Evolutionary conservation across 2,329 filamentous ascomycete genomes (phyloP), one percentile per base, ranked within the genome.

Genomic region (Stenocarpella maydis): DNA sequence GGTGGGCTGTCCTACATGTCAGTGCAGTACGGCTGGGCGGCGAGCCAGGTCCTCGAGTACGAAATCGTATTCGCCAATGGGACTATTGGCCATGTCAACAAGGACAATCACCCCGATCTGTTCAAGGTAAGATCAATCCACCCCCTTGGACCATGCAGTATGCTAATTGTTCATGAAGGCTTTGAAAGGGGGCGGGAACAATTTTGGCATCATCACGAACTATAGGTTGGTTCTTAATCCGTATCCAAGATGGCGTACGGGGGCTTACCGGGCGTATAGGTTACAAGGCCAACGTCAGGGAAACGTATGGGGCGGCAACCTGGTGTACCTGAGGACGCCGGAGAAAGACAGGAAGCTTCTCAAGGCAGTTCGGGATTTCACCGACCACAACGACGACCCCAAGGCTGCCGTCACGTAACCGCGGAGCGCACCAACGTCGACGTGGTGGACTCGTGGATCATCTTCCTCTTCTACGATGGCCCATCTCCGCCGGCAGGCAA

Each of bases 231-330:
- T 60, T 31, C n/a, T 12, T 0, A 5, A 34, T 21, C 5, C 24
- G 6, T 45, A 10, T 15, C 12, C 41, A 0, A 21, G 24, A 34
- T 45, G 39, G 19, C 39, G 14, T 21, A 17, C 39, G 21, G 17
- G 19, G 9, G 17, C 39, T 60, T 15, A 60, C 26, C 24, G 5
- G 2, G 17, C 21, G 39, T 17, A 9, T 31, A 60, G 55, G 26
- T 21, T 60, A 10, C 55, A 60, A 31, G 55, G 55, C 10, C 55
- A 60, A 31, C 55, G 39, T 45, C 55, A 60, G 45, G 55, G 19
- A 60, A 60, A 60, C 55, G 55, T 60, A 21, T 60, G 55, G 55
- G 55, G 55, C 19, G 55, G 55, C 24, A 60, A 60, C 21, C 55
- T 60, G 26, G 55, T 60, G 24, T 60, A 60, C 39, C n/a, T 45